Evolutionary conservation across 768 basidiomycete genomes (phyloP).

Genomic region (Russula emetica): DNA sequence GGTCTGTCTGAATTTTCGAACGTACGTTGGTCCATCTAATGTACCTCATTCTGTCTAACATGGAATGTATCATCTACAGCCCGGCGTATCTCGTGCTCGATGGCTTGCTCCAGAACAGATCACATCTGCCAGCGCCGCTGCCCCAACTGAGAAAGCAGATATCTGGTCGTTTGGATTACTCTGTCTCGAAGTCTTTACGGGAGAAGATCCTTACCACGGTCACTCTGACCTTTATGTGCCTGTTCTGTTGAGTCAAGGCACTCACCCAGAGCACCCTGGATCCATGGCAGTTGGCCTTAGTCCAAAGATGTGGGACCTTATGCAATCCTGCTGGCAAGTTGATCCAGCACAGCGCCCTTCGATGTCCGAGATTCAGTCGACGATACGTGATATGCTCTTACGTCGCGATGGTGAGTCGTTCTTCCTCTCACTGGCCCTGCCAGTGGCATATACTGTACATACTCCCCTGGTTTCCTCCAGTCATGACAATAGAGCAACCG

Average conservation of each 20-base stretch:
- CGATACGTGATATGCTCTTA: constrained; percentile 1
- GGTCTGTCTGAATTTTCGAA: constrained; percentile 36
- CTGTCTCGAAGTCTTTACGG: constrained; percentile 19
- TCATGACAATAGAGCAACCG: too few species aligned
- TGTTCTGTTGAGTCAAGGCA: constrained; percentile 1
- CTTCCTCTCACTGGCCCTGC: not conserved
- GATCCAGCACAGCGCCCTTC: constrained; percentile 5
- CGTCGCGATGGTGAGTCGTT: constrained; percentile 1
- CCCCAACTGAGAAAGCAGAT: constrained; percentile 12
- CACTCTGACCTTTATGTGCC: constrained; percentile 1
- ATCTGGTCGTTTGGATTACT: constrained; percentile 24
- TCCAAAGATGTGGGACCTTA: constrained; percentile 20
- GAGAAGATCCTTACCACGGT: constrained; percentile 14
- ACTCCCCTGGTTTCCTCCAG: too few species aligned
- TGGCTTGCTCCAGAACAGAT: constrained; percentile 22
- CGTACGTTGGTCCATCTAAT: not conserved
- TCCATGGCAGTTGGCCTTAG: constrained; percentile 7
- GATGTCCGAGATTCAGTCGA: constrained; percentile 1
- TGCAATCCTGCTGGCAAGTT: constrained; percentile 18
- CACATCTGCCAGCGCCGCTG: not conserved
- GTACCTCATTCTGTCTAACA: not conserved
- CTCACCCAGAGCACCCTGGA: constrained; percentile 8
- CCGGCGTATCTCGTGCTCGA: constrained; percentile 25
- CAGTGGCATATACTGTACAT: too few species aligned
- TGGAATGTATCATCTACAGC: constrained; percentile 14